Conservation (phyloP, 2,329 filamentous ascomycete species). For the Myriosclerotinia duriaeana region DNA sequence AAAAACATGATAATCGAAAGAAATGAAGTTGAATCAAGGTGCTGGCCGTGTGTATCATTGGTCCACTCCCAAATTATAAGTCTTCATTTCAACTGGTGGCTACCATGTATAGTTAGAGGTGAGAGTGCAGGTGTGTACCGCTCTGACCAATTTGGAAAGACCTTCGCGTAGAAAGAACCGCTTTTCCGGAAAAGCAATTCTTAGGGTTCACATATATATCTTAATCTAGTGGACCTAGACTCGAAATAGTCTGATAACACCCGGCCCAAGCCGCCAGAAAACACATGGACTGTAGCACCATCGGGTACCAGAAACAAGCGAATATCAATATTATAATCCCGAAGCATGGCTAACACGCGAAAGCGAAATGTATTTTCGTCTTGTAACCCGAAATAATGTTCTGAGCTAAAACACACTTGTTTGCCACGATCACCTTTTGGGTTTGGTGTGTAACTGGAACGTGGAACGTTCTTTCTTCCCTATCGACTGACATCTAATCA, state of each 20-base stretch:
- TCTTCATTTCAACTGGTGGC: not conserved
- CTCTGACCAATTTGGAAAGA: too few relatives aligned
- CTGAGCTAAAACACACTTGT: not conserved
- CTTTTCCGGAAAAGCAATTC: not conserved
- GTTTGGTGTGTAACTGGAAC: not conserved
- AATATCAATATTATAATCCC: not conserved
- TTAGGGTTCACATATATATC: not conserved
- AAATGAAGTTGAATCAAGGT: not conserved
- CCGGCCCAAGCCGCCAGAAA: not conserved
- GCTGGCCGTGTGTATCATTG: not conserved
- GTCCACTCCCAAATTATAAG: not conserved
- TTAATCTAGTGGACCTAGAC: too few relatives aligned
- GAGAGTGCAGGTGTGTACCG: too few relatives aligned
- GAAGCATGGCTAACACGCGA: not conserved
- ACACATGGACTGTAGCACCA: not conserved
- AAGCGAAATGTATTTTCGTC: not conserved
- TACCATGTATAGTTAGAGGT: not conserved
- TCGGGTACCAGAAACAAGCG: slow-evolving; percentile 12
- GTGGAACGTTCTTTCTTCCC: not conserved
- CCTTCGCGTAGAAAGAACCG: not conserved
- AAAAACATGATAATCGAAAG: not conserved
- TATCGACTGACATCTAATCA: not conserved
- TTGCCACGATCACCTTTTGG: not conserved
- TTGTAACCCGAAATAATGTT: not conserved
- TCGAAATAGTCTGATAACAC: not conserved